A percentile compares a stretch with the other conserved stretches of the same genome.
Conservation (phyloP, 305 asterid genomes). For the Nicotiana rustica region DNA sequence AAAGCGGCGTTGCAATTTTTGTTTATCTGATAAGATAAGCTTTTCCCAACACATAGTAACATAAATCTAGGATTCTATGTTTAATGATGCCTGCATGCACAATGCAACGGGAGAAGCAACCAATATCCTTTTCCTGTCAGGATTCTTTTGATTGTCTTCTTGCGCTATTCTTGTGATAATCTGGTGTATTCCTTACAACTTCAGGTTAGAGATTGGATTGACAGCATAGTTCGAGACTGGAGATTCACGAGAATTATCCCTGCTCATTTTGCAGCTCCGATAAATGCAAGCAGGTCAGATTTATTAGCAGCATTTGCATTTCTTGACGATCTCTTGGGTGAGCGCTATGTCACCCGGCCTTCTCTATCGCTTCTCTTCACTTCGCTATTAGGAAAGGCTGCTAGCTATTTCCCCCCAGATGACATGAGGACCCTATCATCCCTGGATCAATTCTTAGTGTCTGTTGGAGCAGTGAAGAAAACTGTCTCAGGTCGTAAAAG, state of each 20-base stretch:
- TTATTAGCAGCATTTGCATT: constrained; percentile 84
- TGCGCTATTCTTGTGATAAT: background rate
- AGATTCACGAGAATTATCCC: constrained; percentile 91
- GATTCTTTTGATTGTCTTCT: background rate
- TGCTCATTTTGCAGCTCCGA: constrained; percentile 93
- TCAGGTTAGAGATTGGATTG: constrained; percentile 95
- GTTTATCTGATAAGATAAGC: no score
- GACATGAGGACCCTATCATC: constrained; percentile 96
- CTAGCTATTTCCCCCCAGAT: constrained; percentile 92
- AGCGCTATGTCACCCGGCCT: constrained; percentile 70
- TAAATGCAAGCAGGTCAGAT: constrained; percentile 79
- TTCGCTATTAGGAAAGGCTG: constrained; percentile 83
- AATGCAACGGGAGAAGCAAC: background rate
- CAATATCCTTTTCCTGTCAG: background rate
- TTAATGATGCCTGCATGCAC: background rate
- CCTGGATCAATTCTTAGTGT: constrained; percentile 87
- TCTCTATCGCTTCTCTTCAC: constrained; percentile 76
- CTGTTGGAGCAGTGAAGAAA: constrained; percentile 91
- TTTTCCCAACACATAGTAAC: background rate
- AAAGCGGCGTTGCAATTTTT: no score
- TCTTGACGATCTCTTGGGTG: constrained; percentile 86
- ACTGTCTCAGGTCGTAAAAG: constrained; percentile 90
- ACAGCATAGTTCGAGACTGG: constrained; percentile 82
- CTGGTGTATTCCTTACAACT: constrained; percentile 12
- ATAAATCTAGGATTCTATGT: background rate